These are phyloP conservation scores for Mycena latifolia DNA, from an alignment of 768 basidiomycete species.

Conservation along the genomic window DNA sequence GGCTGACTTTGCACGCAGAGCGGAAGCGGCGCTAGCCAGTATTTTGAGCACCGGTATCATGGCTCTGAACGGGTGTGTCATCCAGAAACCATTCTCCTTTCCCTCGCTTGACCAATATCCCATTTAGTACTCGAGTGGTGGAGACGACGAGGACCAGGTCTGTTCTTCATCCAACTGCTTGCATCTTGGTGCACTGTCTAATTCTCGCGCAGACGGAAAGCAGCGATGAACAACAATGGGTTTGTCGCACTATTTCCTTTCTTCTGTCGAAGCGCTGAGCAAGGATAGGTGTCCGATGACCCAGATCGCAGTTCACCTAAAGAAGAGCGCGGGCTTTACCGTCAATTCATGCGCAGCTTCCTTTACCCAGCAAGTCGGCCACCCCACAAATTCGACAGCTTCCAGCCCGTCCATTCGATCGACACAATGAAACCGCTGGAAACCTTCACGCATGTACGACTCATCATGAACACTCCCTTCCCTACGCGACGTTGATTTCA, in stretches of 20 bases:
- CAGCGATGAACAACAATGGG: not conserved
- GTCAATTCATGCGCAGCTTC: not conserved
- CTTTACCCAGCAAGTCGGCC: not conserved
- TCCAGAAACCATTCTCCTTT: no score
- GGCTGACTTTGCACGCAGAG: no score
- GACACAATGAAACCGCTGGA: not conserved
- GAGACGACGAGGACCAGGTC: not conserved
- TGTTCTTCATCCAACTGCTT: not conserved
- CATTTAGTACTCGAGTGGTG: not conserved
- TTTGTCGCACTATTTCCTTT: not conserved
- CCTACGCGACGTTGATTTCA: not conserved
- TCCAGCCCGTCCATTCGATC: not conserved
- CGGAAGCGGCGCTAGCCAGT: no score
- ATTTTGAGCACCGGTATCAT: no score
- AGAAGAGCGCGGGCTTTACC: conserved; percentile 2
- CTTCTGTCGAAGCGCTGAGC: not conserved
- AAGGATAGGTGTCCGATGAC: not conserved
- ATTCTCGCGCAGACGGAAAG: not conserved
- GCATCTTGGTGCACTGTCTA: not conserved
- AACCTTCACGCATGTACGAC: not conserved
- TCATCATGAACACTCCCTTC: not conserved
- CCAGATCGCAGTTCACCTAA: not conserved
- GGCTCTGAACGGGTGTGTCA: not conserved
- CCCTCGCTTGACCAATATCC: no score
- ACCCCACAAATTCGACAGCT: not conserved